These are phyloP conservation scores for Geoglossum cookeanum DNA, from an alignment of 2,329 filamentous ascomycete species.

Conservation along the genomic window DNA sequence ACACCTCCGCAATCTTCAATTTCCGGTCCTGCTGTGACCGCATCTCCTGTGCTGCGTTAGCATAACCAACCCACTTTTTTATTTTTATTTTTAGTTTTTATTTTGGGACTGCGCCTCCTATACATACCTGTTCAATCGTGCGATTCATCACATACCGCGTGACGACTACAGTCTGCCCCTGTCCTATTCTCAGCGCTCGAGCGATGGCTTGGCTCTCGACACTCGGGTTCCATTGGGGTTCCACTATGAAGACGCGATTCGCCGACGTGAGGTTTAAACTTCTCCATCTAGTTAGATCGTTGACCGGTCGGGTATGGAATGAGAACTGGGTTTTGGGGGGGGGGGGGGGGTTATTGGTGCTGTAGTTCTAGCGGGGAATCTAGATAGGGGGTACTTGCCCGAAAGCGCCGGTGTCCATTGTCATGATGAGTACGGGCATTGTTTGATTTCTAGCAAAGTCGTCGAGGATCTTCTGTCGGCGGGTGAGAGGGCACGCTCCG, in stretches of 20 bases:
- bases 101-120: no score
- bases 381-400: constrained; percentile 24
- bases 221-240: constrained; percentile 66
- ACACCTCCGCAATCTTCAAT: no score
- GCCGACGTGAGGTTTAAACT: constrained; percentile 32
- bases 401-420: constrained; percentile 30
- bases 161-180: constrained; percentile 57
- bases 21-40: no score
- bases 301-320: no score
- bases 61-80: no score
- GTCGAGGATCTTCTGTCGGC: constrained; percentile 5
- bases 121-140: constrained; percentile 51
- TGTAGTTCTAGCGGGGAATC: no score
- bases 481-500: constrained; percentile 8
- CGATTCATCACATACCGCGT: constrained; percentile 67
- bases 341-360: neutral
- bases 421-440: constrained; percentile 30
- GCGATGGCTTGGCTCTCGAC: constrained; percentile 85
- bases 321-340: no score
- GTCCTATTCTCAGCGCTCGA: constrained; percentile 71
- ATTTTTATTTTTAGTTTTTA: no score
- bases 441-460: constrained; percentile 8
- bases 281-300: no score
- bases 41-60: no score
- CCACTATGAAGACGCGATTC: constrained; percentile 75